Evolutionary conservation across 2,329 filamentous ascomycete genomes (phyloP).

Genomic region (Neodidymelliopsis sp.): DNA sequence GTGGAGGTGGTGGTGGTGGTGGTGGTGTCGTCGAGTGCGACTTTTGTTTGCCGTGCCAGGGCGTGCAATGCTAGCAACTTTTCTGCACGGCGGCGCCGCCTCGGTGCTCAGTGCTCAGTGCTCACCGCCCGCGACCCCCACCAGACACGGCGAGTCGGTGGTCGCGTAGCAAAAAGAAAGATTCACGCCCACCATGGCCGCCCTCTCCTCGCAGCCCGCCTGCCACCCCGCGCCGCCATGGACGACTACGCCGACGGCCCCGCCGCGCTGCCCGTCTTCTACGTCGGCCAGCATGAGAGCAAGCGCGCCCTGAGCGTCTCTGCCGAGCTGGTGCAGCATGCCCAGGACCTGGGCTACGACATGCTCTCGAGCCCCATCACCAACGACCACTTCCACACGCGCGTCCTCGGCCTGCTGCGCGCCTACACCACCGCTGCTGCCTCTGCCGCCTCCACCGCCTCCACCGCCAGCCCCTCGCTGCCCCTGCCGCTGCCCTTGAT

Average conservation of each 20-base stretch:
- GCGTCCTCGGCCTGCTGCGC: constrained; percentile 69
- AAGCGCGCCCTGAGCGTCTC: constrained; percentile 66
- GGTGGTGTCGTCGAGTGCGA: too few species aligned
- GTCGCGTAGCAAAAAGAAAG: too few species aligned
- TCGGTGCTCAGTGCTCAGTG: too few species aligned
- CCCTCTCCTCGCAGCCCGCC: background rate
- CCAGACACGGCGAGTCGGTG: too few species aligned
- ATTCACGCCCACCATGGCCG: background rate
- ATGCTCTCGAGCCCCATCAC: constrained; percentile 82
- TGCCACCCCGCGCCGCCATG: constrained; percentile 29
- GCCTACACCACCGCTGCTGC: constrained; percentile 60
- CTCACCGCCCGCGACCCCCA: too few species aligned
- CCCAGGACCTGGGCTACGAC: constrained; percentile 76
- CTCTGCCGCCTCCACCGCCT: constrained; percentile 56
- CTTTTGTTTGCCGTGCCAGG: too few species aligned
- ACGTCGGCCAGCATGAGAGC: constrained; percentile 78
- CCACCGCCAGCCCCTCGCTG: too few species aligned
- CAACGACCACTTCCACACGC: constrained; percentile 73
- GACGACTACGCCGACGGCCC: constrained; percentile 44
- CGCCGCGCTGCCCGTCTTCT: constrained; percentile 62
- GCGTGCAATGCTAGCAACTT: too few species aligned
- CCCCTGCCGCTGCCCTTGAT: constrained; percentile 55
- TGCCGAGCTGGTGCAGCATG: constrained; percentile 69
- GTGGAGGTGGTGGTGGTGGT: too few species aligned
- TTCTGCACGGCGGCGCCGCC: too few species aligned